Conservation (phyloP, 2,329 filamentous ascomycete genomes). For the Neofusicoccum laricinum region DNA sequence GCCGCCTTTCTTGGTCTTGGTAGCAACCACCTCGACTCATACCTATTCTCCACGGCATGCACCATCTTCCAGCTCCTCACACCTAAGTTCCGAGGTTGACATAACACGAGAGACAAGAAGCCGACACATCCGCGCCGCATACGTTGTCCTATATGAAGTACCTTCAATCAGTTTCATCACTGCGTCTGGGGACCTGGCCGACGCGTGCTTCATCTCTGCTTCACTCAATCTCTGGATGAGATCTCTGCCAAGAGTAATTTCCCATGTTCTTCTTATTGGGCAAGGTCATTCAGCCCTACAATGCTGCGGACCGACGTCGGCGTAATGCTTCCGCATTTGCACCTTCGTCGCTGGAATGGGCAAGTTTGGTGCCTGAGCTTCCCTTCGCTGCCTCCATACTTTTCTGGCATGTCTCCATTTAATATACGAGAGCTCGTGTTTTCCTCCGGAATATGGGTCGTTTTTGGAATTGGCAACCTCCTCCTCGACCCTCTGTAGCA, state of each 20-base stretch:
- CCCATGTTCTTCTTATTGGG: not conserved
- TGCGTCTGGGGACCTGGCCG: not conserved
- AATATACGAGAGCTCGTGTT: no score
- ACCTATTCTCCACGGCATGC: no score
- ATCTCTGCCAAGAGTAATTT: not conserved
- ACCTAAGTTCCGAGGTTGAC: not conserved
- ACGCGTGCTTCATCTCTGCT: not conserved
- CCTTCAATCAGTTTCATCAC: not conserved
- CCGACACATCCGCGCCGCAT: not conserved
- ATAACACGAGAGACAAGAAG: not conserved
- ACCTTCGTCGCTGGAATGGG: not conserved
- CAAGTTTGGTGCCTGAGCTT: no score
- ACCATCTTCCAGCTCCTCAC: not conserved
- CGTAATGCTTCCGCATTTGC: not conserved
- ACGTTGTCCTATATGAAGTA: not conserved
- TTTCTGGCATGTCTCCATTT: no score
- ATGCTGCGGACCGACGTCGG: not conserved
- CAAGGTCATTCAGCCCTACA: not conserved
- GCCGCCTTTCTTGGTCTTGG: no score
- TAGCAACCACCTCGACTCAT: no score
- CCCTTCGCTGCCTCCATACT: no score
- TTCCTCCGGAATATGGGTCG: no score
- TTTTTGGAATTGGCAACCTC: no score
- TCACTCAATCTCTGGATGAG: not conserved
- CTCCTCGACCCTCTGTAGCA: no score